phyloP scores from a whole-genome alignment of 2,329 filamentous ascomycete genomes.

The Exophiala sp. region DNA sequence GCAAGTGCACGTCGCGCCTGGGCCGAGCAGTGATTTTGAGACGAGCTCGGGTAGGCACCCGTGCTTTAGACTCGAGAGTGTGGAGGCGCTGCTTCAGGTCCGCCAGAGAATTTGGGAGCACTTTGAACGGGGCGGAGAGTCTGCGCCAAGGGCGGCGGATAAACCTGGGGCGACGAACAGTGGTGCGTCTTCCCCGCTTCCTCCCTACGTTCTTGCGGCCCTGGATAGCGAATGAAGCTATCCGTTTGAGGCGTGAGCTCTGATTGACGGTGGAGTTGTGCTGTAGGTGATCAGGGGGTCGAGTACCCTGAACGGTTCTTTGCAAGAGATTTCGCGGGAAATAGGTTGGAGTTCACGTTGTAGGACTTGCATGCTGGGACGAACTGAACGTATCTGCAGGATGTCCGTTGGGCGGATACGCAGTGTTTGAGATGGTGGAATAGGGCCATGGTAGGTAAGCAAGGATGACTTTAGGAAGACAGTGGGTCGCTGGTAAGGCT shows the following conservation, averaged over 20 bases:
- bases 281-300: conserved; percentile 48
- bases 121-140: conserved; percentile 45
- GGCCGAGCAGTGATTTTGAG: conserved; percentile 55
- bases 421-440: too few relatives aligned
- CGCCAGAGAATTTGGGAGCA: conserved; percentile 53
- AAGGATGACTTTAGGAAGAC: too few relatives aligned
- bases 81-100: conserved; percentile 48
- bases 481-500: too few relatives aligned
- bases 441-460: too few relatives aligned
- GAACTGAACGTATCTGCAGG: not conserved
- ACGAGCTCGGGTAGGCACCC: conserved; percentile 52
- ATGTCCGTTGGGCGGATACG: too few relatives aligned
- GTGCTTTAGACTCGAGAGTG: conserved; percentile 54
- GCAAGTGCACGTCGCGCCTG: conserved; percentile 54
- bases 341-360: conserved; percentile 53
- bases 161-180: conserved; percentile 49
- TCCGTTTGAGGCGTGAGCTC: too few relatives aligned
- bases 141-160: conserved; percentile 55
- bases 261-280: not conserved
- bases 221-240: conserved; percentile 23
- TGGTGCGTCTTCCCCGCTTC: conserved; percentile 31
- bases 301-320: conserved; percentile 63
- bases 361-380: conserved; percentile 26
- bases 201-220: not conserved
- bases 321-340: conserved; percentile 56